phyloP scores from a whole-genome alignment of 2,329 filamentous ascomycete genomes.

The Pyrenochaeta sp. region DNA sequence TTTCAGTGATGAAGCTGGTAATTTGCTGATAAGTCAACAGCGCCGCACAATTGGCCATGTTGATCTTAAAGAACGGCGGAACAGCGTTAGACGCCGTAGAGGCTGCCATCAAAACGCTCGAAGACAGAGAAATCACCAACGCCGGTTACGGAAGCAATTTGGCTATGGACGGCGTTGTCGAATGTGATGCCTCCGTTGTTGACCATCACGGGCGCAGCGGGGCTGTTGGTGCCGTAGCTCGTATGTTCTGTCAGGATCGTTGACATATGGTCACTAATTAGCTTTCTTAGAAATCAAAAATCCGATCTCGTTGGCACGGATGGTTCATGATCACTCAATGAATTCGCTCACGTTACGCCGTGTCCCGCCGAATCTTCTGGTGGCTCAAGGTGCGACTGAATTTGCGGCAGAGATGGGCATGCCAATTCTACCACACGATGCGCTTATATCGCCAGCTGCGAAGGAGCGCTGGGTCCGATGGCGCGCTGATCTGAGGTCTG shows the following conservation, averaged over 20 bases:
- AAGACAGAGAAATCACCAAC: slow-evolving; percentile 96
- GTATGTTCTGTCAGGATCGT: slow-evolving; percentile 63
- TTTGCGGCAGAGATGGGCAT: slow-evolving; percentile 85
- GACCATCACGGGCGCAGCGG: slow-evolving; percentile 92
- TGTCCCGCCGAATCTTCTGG: slow-evolving; percentile 91
- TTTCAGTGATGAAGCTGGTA: not conserved
- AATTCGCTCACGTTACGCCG: slow-evolving; percentile 82
- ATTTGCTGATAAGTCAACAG: slow-evolving; percentile 54
- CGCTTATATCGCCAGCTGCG: slow-evolving; percentile 81
- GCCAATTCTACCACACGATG: slow-evolving; percentile 74
- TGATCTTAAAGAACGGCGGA: slow-evolving; percentile 77
- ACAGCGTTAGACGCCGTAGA: slow-evolving; percentile 89
- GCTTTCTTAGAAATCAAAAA: slow-evolving; percentile 79
- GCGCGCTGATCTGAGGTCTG: slow-evolving; percentile 73
- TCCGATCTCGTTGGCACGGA: slow-evolving; percentile 84
- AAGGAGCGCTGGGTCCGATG: slow-evolving; percentile 81
- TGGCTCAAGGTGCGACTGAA: slow-evolving; percentile 83
- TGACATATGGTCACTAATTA: slow-evolving; percentile 22
- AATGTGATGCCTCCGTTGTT: slow-evolving; percentile 93
- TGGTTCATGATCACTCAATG: slow-evolving; percentile 80
- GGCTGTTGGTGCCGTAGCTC: slow-evolving; percentile 87
- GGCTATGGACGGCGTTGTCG: slow-evolving; percentile 86
- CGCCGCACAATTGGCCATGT: slow-evolving; percentile 85
- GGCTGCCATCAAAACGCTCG: slow-evolving; percentile 83
- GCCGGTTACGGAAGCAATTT: slow-evolving; percentile 96